Conservation (phyloP, 2,329 filamentous ascomycete species). For the Cytospora paraplurivora region DNA sequence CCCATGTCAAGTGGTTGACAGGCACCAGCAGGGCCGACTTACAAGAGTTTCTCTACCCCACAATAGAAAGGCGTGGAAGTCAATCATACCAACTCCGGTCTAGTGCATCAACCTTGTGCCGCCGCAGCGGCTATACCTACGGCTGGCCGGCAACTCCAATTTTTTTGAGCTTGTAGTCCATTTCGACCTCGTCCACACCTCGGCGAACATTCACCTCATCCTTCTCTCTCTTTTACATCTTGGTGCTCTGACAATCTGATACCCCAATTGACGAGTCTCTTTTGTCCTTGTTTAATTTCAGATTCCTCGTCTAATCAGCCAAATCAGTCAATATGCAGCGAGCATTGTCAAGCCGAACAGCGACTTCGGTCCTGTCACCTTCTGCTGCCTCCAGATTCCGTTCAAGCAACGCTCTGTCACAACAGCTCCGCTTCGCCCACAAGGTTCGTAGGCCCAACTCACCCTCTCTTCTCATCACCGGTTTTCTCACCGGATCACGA, state of each 20-base stretch:
- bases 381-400: conserved; percentile 65
- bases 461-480: neutral
- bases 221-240: conserved; percentile 11
- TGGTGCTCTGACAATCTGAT: conserved; percentile 28
- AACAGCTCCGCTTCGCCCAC: conserved; percentile 95
- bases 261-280: conserved; percentile 34
- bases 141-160: conserved; percentile 29
- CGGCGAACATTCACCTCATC: conserved; percentile 5
- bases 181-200: conserved; percentile 13
- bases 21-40: no score
- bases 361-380: conserved; percentile 78
- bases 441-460: conserved; percentile 65
- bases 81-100: conserved; percentile 13
- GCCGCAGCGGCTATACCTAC: conserved; percentile 26
- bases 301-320: conserved; percentile 34
- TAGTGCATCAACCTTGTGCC: conserved; percentile 20
- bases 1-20: no score
- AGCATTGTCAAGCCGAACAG: conserved; percentile 78
- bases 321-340: conserved; percentile 78
- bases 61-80: conserved; percentile 20
- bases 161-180: conserved; percentile 25
- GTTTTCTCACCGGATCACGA: conserved; percentile 13
- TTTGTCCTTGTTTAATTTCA: conserved; percentile 31
- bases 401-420: conserved; percentile 66
- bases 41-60: neutral